These are phyloP conservation scores for Ceratocystis diversiconidia DNA, from an alignment of 2,329 filamentous ascomycete species.

Conservation along the genomic window DNA sequence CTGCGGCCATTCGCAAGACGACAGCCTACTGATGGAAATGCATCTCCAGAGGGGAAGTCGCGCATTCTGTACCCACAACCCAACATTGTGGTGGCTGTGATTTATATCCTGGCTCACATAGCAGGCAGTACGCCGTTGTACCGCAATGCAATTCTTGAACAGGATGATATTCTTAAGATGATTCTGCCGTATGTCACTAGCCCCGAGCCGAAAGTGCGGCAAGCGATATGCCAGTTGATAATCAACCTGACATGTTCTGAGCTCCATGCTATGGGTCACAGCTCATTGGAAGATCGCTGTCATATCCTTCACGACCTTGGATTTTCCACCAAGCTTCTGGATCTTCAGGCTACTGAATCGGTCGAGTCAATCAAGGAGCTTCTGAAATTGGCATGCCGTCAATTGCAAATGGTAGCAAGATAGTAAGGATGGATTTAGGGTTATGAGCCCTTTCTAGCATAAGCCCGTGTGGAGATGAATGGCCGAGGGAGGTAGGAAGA, in stretches of 20 bases:
- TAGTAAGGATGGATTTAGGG: background rate
- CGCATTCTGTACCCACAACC: conserved; percentile 42
- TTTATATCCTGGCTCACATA: conserved; percentile 76
- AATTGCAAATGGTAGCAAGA: background rate
- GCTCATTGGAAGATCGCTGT: conserved; percentile 47
- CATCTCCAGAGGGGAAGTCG: conserved; percentile 26
- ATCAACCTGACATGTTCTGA: conserved; percentile 79
- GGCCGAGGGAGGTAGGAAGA: background rate
- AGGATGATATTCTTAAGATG: conserved; percentile 59
- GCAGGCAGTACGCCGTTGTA: conserved; percentile 69
- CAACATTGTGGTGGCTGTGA: conserved; percentile 63
- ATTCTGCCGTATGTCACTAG: conserved; percentile 62
- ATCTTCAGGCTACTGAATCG: conserved; percentile 47
- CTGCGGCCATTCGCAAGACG: conserved; percentile 39
- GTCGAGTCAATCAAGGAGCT: conserved; percentile 75
- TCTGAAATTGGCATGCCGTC: conserved; percentile 51
- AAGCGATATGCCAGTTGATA: conserved; percentile 67
- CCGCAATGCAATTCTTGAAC: conserved; percentile 60
- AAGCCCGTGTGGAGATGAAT: no score
- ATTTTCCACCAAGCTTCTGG: conserved; percentile 51
- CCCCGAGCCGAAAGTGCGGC: conserved; percentile 57
- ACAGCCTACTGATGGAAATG: conserved; percentile 20
- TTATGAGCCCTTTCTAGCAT: background rate
- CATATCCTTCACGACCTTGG: conserved; percentile 56
- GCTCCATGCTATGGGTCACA: conserved; percentile 45